Conservation (phyloP, 805 yeast species). For the Suhomyces sp. region DNA sequence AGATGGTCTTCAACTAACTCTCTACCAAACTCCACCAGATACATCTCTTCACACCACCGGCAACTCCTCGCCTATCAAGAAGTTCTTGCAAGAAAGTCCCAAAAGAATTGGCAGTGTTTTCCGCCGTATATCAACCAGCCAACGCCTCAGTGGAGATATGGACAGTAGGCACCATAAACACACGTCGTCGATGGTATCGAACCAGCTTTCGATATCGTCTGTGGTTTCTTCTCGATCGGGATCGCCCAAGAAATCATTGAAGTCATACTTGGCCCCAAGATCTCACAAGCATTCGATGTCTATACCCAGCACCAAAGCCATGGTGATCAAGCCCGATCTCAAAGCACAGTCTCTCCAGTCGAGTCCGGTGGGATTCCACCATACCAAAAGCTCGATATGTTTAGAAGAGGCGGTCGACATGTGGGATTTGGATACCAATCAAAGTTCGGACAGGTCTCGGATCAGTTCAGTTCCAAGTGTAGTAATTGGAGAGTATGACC, state of each 20-base stretch:
- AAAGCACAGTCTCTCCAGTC: not conserved
- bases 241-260: slow-evolving; percentile 31
- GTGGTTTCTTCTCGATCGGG: slow-evolving; percentile 26
- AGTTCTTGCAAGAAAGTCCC: slow-evolving; percentile 29
- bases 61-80: slow-evolving; percentile 32
- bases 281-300: slow-evolving; percentile 14
- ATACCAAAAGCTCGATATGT: not conserved
- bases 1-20: not conserved
- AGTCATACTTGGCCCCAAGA: slow-evolving; percentile 11
- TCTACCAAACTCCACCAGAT: slow-evolving; percentile 11
- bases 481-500: slow-evolving; percentile 61
- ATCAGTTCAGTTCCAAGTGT: slow-evolving; percentile 51
- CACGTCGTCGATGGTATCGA: slow-evolving; percentile 24
- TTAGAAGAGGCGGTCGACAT: slow-evolving; percentile 10
- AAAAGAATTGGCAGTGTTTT: slow-evolving; percentile 22
- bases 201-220: slow-evolving; percentile 25
- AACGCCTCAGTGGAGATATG: slow-evolving; percentile 4
- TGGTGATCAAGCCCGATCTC: not conserved
- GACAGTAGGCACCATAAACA: slow-evolving; percentile 20
- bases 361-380: not conserved
- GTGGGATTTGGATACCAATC: slow-evolving; percentile 32
- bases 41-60: slow-evolving; percentile 7
- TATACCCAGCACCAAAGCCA: slow-evolving; percentile 4
- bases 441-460: slow-evolving; percentile 37
- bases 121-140: slow-evolving; percentile 11